Evolutionary conservation across 345 rosid genomes (phyloP), one percentile per base, ranked within the genome.

Genomic region (Microthlaspi erraticum): DNA sequence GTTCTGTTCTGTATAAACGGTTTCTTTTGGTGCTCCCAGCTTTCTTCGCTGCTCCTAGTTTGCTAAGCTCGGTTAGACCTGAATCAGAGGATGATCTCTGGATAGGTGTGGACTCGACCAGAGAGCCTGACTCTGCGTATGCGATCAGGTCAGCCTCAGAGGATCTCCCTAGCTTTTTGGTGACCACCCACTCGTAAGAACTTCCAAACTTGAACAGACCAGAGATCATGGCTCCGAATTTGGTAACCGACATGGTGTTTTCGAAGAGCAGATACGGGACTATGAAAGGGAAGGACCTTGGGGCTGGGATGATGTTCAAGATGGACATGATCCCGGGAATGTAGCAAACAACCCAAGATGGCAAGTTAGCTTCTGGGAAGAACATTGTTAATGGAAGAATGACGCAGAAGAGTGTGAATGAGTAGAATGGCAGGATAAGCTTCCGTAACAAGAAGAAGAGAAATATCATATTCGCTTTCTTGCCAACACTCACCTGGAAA

Each of bases 161-260:
- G 63, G 98, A 86, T 78, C 98, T 86, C 50, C 98, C 98, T 20
- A 85, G 78, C 75, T 92, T 92, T 75, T 92, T 92, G 32, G 98
- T 92, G 11, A 88, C 98, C 74, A 92, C 71, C 98, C 98, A 92
- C 72, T 92, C 98, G 8, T 89, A 89, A 41, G 98, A 92, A 54
- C 91, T 89, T 48, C 91, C 96, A 29, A 92, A 78, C 49, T 78
- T 83, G 60, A 92, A 86, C 62, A 92, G 78, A 46, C 98, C 98
- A 6, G 95, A 92, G 70, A 92, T 88, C 98, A 90, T 92, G 65
- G 98, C 98, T 69, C 89, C 86, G 78, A 92, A 92, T 78, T 92
- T 92, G 81, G 98, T 92, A 48, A 92, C 98, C 0, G 96, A 92
- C 95, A 92, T 92, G 72, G 98, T 92, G 86, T 92, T 92, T 73